Base-by-base conservation (phyloP, 2,329 filamentous ascomycete species). In the Aspergillus sp. region DNA sequence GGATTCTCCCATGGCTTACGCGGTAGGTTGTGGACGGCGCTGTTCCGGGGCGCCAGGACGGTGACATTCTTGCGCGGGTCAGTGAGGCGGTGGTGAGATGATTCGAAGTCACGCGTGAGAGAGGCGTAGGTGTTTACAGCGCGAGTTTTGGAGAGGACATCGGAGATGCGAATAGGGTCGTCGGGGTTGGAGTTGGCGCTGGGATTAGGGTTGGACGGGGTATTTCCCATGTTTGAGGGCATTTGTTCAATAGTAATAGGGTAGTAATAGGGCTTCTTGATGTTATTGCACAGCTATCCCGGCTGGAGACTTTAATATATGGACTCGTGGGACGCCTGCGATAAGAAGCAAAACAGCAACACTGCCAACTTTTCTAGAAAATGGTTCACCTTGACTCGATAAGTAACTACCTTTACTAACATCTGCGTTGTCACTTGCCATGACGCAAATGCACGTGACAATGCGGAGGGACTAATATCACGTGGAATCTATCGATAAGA, bases 41-140 rank as follows among this genome's bases (percentile, higher is more conserved):
- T 81, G 73, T 98, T 97, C 45, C 86, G 73, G 0, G 93, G 93
- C 4, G 90, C 91, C 2, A 97, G 80, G 27, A 97, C 82, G 2
- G 89, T 96, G 10, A 86, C 86, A 63, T 91, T 90, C 48, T 77
- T 68, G 1, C 71, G 62, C 0, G 75, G 66, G 62, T 88, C 78
- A 56, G 85, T 79, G 9, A 97, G 78, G 1, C 86, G 85, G 26
- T 73, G 69, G 7, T 81, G 78, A 19, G 90, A 76, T n/a, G 76
- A 69, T 41, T 82, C 78, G 57, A 90, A 81, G 61, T 91, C 84
- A 49, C 89, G 81, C 4, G 85, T 83, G 59, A 94, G 81, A 38
- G 82, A 82, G 29, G 88, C 85, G 68, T 96, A 97, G 56, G 90
- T 83, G 53, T 88, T 89, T 62, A 95, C 86, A 50, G 76, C 79